Percentiles rank a stretch among this genome's conserved stretches.
Conservation (phyloP, 495 filamentous ascomycete genomes). For the Xylaria palmicola region DNA sequence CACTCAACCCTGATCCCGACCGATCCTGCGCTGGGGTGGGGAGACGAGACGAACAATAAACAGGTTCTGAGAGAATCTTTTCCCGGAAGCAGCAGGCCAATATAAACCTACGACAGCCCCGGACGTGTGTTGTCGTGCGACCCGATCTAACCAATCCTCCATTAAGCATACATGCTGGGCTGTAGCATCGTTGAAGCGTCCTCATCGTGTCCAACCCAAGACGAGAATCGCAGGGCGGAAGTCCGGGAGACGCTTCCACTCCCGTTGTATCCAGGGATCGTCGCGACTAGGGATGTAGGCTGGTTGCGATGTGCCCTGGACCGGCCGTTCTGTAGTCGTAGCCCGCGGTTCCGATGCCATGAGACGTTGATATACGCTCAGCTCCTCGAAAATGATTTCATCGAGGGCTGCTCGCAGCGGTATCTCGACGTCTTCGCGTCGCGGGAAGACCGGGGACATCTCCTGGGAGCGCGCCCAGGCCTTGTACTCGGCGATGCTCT, state of each 20-base stretch:
- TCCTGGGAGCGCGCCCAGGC: slow-evolving; percentile 30
- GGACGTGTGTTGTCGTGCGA: background rate
- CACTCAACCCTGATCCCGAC: too few relatives aligned
- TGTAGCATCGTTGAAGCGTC: background rate
- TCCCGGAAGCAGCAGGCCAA: too few relatives aligned
- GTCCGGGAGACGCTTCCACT: slow-evolving; percentile 28
- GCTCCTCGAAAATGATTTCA: slow-evolving; percentile 23
- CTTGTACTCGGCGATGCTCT: slow-evolving; percentile 29
- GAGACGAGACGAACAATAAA: too few relatives aligned
- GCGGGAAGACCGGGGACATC: slow-evolving; percentile 29
- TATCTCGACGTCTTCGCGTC: slow-evolving; percentile 28
- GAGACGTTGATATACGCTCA: slow-evolving; percentile 3
- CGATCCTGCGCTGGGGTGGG: too few relatives aligned
- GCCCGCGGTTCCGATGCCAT: slow-evolving; percentile 13
- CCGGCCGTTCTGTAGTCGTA: background rate
- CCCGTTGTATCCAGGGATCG: slow-evolving; percentile 28
- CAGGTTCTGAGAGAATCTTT: too few relatives aligned
- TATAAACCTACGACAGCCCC: too few relatives aligned
- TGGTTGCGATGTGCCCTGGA: slow-evolving; percentile 4
- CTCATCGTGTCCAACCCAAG: slow-evolving; percentile 13
- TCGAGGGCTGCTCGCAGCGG: slow-evolving; percentile 23
- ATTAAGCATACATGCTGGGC: background rate
- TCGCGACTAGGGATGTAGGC: slow-evolving; percentile 14
- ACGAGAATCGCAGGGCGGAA: slow-evolving; percentile 27
- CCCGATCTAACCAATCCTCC: background rate